Evolutionary conservation across 2,329 filamentous ascomycete species (phyloP), one percentile per base, ranked within the genome.

Genomic region (Fusarium albidum): DNA sequence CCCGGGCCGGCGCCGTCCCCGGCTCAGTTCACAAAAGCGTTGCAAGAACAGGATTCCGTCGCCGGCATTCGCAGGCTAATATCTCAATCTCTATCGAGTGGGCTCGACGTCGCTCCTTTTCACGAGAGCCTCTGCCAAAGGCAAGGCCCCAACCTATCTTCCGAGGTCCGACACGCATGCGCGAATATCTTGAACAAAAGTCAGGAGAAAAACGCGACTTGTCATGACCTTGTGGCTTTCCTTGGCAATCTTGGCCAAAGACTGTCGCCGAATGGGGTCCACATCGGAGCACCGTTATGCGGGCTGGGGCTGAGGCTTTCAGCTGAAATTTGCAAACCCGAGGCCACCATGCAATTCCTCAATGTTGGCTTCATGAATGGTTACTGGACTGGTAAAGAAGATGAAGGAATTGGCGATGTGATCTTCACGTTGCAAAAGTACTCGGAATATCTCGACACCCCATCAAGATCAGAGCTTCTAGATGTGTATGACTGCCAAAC

Each of bases 171-270:
- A 35, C 37, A 55, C 13, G 55, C 62, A 5, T 72, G 64, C 49
- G 54, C 55, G 29, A 59, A 49, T 11, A 51, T 69, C 9, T 42
- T 68, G 18, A 17, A 28, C 21, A 34, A 52, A 21, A 14, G 48
- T 25, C n/a, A 46, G n/a, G 29, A 43, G 9, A 38, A 52, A 29
- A 39, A 31, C 9, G 25, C 42, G 17, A 29, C 41, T n/a, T 44
- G 18, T 12, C 53, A 60, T 6, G 58, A 69, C 40, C 57, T 57
- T 10, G 62, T 80, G 32, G 55, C 65, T 1, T 71, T 80, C 42
- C 58, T 81, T 18, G 76, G 78, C 46, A 77, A 79, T 54, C 47
- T 80, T 12, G 60, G 68, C 21, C 65, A 75, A 35, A 70, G 68
- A 35, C 61, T 77, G 9, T 61, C 68, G 4, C 52, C 54, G 8